Percentiles rank a stretch among this genome's conserved stretches.
phyloP scores from a whole-genome alignment of 2,329 filamentous ascomycete species.

The Neofusicoccum parvum region DNA sequence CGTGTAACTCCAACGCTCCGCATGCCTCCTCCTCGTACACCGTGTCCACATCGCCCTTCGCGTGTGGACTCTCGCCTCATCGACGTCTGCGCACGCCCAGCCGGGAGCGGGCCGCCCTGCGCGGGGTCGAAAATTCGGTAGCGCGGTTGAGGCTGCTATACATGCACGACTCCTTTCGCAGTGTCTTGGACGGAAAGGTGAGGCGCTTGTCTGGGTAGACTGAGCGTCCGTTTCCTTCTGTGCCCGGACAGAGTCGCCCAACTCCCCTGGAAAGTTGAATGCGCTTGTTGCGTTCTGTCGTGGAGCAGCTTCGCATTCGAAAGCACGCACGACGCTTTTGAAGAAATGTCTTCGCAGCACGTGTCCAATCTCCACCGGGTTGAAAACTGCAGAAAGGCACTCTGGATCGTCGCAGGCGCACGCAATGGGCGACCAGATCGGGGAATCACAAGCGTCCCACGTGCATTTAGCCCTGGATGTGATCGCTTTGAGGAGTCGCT shows the following conservation, averaged over 20 bases:
- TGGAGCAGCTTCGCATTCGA: no score
- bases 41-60: not conserved
- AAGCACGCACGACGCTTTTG: no score
- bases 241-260: no score
- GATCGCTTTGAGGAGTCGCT: not conserved
- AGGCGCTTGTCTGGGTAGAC: no score
- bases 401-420: conserved; percentile 5
- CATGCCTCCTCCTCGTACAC: not conserved
- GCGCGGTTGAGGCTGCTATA: not conserved
- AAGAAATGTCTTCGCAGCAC: no score
- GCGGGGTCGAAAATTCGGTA: not conserved
- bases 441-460: not conserved
- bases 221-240: no score
- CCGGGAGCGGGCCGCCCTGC: conserved; percentile 4
- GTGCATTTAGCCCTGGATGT: not conserved
- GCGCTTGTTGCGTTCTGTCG: no score
- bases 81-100: not conserved
- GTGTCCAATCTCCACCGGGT: not conserved
- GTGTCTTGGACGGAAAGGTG: no score
- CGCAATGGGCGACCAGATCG: not conserved
- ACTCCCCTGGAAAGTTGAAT: no score
- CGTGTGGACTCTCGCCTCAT: not conserved
- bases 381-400: not conserved
- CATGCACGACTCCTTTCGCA: no score
- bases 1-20: not conserved